These are phyloP conservation scores for Ashbya aceris DNA, from an alignment of 1,139 yeast genomes.

Conservation along the genomic window DNA sequence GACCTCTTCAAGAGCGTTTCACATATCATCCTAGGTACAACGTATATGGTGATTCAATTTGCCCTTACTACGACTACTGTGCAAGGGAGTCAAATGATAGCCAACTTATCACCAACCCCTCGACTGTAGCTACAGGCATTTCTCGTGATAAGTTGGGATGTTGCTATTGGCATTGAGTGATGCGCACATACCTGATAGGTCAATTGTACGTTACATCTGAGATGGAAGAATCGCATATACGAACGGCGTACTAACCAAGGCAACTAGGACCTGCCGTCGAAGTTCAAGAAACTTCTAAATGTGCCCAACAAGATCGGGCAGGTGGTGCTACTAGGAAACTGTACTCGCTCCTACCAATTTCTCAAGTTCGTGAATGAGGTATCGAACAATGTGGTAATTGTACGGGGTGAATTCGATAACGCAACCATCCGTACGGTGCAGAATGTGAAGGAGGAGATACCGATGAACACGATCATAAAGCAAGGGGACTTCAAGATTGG, in stretches of 20 bases:
- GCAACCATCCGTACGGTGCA: constrained; percentile 39
- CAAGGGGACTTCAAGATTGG: constrained; percentile 75
- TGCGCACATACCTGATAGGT: constrained; percentile 79
- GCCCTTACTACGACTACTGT: too few relatives aligned
- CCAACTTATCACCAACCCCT: too few relatives aligned
- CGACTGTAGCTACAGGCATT: too few relatives aligned
- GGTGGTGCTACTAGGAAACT: constrained; percentile 79
- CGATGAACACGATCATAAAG: constrained; percentile 55
- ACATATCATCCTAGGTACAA: too few relatives aligned
- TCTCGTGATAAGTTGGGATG: constrained; percentile 35
- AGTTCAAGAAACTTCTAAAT: constrained; percentile 59
- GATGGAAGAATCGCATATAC: neutral
- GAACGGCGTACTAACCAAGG: constrained; percentile 4
- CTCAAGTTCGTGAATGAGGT: constrained; percentile 54
- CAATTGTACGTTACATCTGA: constrained; percentile 36
- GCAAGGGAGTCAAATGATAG: too few relatives aligned
- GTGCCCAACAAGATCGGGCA: constrained; percentile 76
- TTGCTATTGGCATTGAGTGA: constrained; percentile 86
- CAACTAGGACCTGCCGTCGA: constrained; percentile 34
- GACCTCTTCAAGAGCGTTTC: too few relatives aligned
- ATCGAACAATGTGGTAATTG: constrained; percentile 65
- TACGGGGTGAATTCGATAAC: constrained; percentile 67
- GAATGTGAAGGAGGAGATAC: constrained; percentile 54
- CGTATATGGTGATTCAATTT: too few relatives aligned
- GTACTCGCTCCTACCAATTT: constrained; percentile 60